A percentile compares a stretch with the other conserved stretches of the same genome.
Evolutionary conservation across 2,329 filamentous ascomycete genomes (phyloP).

Genomic region (Sporothrix variecibatus): DNA sequence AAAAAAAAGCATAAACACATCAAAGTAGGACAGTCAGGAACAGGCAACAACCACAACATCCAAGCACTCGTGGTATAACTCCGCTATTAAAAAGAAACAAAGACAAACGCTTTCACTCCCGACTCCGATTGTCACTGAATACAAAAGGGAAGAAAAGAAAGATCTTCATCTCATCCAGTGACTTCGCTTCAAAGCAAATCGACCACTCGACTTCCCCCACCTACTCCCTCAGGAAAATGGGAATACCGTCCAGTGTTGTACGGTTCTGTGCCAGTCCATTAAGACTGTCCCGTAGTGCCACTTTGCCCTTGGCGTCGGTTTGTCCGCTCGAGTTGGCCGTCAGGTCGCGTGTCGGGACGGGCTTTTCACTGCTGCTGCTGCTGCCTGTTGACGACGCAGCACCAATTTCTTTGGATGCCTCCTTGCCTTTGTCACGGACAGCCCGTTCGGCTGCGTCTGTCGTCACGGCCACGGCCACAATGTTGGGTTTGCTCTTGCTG

Average conservation of each 20-base stretch:
- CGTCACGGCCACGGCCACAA: constrained; percentile 10
- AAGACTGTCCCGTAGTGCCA: constrained; percentile 25
- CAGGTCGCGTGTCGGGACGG: constrained; percentile 9
- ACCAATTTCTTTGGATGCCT: neutral
- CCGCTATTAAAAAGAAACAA: neutral
- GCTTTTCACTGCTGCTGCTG: constrained; percentile 5
- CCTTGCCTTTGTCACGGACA: constrained; percentile 1
- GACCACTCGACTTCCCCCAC: neutral
- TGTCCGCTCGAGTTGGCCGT: neutral
- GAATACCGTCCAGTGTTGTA: constrained; percentile 36
- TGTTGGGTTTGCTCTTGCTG: neutral
- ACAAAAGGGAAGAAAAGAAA: neutral
- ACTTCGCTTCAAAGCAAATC: neutral
- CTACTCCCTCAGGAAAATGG: constrained; percentile 47
- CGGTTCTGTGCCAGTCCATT: constrained; percentile 26
- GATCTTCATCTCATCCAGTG: neutral
- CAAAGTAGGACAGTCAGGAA: neutral
- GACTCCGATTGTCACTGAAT: neutral
- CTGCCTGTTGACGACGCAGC: neutral
- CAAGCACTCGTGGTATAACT: constrained; percentile 3
- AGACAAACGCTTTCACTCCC: neutral
- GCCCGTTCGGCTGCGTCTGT: neutral
- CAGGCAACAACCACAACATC: neutral
- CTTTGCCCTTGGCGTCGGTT: constrained; percentile 20
- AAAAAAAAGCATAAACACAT: neutral